A percentile compares a stretch with the other conserved stretches of the same genome.
phyloP scores from a whole-genome alignment of 768 basidiomycete genomes.

The Boletus reticuloceps region DNA sequence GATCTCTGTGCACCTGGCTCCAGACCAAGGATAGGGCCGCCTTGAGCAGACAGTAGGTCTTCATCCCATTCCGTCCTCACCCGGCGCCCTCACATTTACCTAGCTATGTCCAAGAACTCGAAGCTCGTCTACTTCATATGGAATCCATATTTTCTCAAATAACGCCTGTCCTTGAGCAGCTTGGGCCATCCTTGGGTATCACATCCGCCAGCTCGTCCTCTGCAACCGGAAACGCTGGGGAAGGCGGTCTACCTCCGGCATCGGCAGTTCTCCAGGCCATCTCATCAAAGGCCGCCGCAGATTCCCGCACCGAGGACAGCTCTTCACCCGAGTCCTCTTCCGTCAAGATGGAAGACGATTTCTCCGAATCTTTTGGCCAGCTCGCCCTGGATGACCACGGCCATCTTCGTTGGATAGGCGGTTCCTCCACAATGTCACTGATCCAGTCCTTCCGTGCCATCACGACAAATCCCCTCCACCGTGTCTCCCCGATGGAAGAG shows the following conservation, averaged over 20 bases:
- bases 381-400: constrained; percentile 87
- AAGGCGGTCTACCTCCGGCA: constrained; percentile 22
- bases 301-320: constrained; percentile 32
- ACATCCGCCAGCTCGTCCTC: constrained; percentile 36
- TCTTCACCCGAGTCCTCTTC: constrained; percentile 34
- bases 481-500: constrained; percentile 81
- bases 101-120: constrained; percentile 90
- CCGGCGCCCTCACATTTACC: constrained; percentile 17
- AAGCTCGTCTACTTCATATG: constrained; percentile 85
- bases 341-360: constrained; percentile 57
- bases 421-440: constrained; percentile 88
- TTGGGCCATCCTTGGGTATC: constrained; percentile 53
- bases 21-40: constrained; percentile 92
- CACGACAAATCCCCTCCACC: constrained; percentile 70
- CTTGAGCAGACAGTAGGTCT: constrained; percentile 79
- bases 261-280: constrained; percentile 34
- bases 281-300: constrained; percentile 37
- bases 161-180: constrained; percentile 72
- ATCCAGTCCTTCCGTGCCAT: constrained; percentile 83
- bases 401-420: constrained; percentile 89
- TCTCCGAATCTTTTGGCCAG: constrained; percentile 83
- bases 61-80: neutral
- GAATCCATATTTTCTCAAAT: constrained; percentile 83
- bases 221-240: constrained; percentile 9
- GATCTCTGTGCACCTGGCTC: constrained; percentile 82